Percentiles rank a stretch among this genome's conserved stretches.
Evolutionary conservation across 2,329 filamentous ascomycete genomes (phyloP).

Genomic region (Colletotrichum sidae): DNA sequence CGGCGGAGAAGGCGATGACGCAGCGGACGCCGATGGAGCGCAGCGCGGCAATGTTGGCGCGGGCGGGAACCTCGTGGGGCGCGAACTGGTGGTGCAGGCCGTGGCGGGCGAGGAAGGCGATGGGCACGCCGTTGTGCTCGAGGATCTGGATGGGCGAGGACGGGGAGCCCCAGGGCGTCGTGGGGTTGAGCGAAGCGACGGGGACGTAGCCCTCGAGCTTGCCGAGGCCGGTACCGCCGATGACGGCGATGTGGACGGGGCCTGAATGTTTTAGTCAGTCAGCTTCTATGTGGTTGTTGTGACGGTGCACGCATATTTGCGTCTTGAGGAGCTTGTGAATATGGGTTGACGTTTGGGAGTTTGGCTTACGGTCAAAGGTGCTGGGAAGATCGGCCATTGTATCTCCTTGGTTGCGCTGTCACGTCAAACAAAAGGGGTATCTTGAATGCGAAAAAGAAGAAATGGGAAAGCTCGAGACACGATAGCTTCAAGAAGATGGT

Average conservation of each 20-base stretch:
- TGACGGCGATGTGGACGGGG: constrained; percentile 85
- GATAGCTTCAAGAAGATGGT: constrained; percentile 1
- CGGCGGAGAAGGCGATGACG: constrained; percentile 94
- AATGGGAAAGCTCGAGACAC: neutral
- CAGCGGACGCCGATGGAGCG: constrained; percentile 88
- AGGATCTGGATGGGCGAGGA: constrained; percentile 85
- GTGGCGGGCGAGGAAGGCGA: constrained; percentile 96
- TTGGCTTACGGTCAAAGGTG: constrained; percentile 66
- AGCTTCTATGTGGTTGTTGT: constrained; percentile 30
- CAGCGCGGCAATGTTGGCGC: constrained; percentile 98
- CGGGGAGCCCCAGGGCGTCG: constrained; percentile 90
- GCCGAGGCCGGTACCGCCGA: constrained; percentile 92
- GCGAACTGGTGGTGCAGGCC: constrained; percentile 89
- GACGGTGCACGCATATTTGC: constrained; percentile 18
- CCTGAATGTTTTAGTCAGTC: constrained; percentile 52
- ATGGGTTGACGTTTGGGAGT: neutral
- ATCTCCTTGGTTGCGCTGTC: constrained; percentile 4
- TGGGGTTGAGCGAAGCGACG: constrained; percentile 79
- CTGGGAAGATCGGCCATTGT: constrained; percentile 66
- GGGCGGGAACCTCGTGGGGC: constrained; percentile 93
- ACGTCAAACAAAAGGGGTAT: constrained; percentile 2
- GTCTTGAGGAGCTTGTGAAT: constrained; percentile 17
- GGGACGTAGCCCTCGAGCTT: constrained; percentile 88
- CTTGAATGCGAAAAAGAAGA: neutral
- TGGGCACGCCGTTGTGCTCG: constrained; percentile 82